phyloP scores from a whole-genome alignment of 192 early-diverging fungal species.

The Coemansia sp. region DNA sequence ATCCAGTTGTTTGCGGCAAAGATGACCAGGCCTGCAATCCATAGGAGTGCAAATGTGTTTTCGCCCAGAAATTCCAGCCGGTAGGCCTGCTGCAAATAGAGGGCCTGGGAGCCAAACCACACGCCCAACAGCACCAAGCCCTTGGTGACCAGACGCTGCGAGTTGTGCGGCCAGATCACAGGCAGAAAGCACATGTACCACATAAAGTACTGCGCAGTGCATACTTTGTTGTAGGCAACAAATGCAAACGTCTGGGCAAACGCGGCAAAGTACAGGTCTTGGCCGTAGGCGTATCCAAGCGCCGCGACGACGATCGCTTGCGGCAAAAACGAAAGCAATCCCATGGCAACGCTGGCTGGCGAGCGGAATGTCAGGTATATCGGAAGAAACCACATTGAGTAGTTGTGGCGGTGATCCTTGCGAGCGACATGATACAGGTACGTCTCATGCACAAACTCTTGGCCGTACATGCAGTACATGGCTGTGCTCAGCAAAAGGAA shows the following conservation, averaged over 20 bases:
- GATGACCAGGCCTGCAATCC: conserved; percentile 71
- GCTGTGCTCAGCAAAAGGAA: conserved; percentile 63
- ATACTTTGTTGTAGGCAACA: conserved; percentile 96
- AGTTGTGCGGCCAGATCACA: conserved; percentile 70
- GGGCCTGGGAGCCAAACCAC: conserved; percentile 77
- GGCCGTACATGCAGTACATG: conserved; percentile 78
- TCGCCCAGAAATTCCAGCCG: conserved; percentile 82
- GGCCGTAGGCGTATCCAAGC: conserved; percentile 69
- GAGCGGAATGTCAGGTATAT: conserved; percentile 78
- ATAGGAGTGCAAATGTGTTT: conserved; percentile 76
- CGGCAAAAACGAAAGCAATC: conserved; percentile 79
- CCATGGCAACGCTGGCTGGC: conserved; percentile 52
- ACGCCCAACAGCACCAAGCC: conserved; percentile 58
- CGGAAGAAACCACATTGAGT: conserved; percentile 94
- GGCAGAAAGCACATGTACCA: conserved; percentile 96
- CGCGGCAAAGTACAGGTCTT: conserved; percentile 82
- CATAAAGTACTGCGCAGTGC: conserved; percentile 98
- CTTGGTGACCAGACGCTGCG: conserved; percentile 46
- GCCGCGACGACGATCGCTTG: conserved; percentile 68
- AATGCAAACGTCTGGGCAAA: conserved; percentile 96
- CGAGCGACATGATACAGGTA: conserved; percentile 93
- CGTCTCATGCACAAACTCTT: conserved; percentile 85
- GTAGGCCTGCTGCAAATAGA: conserved; percentile 87
- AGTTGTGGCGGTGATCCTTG: conserved; percentile 99
- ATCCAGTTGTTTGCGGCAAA: conserved; percentile 74